Conservation (phyloP, 768 basidiomycete species). For the Pulveroboletus sp. region DNA sequence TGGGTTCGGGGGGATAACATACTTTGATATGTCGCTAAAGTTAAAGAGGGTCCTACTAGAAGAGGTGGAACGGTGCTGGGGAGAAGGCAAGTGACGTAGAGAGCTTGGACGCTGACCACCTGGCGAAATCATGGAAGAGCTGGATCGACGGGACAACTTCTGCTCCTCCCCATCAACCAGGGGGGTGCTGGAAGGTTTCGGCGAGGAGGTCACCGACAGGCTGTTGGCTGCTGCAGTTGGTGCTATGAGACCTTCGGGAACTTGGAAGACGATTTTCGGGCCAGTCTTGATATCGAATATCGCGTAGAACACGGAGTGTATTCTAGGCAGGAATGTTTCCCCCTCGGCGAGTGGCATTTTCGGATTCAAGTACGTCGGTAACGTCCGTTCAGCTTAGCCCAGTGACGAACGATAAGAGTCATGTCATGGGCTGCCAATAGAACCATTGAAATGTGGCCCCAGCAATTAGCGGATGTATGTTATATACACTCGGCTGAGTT, state of each 20-base stretch:
- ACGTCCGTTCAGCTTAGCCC: not conserved
- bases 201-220: slow-evolving; percentile 31
- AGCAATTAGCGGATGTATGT: not conserved
- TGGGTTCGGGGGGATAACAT: slow-evolving; percentile 84
- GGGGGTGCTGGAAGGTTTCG: slow-evolving; percentile 30
- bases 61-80: slow-evolving; percentile 46
- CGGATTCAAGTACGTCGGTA: not conserved
- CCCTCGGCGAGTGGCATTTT: slow-evolving; percentile 39
- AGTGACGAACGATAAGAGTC: not conserved
- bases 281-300: slow-evolving; percentile 84
- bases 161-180: slow-evolving; percentile 32
- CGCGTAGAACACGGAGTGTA: slow-evolving; percentile 90
- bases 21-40: slow-evolving; percentile 88
- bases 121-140: slow-evolving; percentile 46
- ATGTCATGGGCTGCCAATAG: not conserved
- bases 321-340: slow-evolving; percentile 72
- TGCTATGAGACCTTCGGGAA: slow-evolving; percentile 86
- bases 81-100: slow-evolving; percentile 38
- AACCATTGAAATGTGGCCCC: not conserved
- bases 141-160: slow-evolving; percentile 47
- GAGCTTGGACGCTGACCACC: slow-evolving; percentile 41
- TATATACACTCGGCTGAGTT: not conserved
- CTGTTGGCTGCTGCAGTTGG: slow-evolving; percentile 30
- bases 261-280: slow-evolving; percentile 88
- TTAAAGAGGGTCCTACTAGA: slow-evolving; percentile 65